phyloP scores from a whole-genome alignment of 2,329 filamentous ascomycete genomes.

The Colletotrichum nymphaeae region DNA sequence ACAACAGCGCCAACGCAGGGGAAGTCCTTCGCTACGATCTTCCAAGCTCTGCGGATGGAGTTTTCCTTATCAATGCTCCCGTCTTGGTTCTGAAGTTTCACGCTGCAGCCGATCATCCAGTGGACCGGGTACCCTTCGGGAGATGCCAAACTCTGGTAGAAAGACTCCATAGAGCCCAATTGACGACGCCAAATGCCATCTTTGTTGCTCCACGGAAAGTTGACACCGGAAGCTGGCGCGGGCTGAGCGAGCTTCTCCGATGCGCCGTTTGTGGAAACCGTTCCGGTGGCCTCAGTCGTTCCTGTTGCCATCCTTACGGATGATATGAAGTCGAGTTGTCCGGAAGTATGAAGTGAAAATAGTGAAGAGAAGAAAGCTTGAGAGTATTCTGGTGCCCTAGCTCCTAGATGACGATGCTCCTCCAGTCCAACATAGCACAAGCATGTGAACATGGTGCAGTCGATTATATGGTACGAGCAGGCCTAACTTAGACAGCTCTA shows the following conservation, averaged over 20 bases:
- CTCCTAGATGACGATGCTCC: too few relatives aligned
- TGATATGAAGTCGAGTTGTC: too few relatives aligned
- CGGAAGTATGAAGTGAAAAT: neutral
- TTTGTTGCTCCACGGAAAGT: neutral
- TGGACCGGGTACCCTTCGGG: neutral
- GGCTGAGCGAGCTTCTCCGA: neutral
- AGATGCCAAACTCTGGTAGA: neutral
- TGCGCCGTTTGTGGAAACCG: neutral
- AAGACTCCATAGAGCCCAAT: neutral
- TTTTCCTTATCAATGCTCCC: neutral
- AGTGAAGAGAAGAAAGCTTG: neutral
- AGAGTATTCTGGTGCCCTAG: too few relatives aligned
- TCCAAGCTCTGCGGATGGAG: neutral
- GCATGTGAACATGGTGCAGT: neutral
- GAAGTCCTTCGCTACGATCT: neutral
- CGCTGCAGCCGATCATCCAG: slow-evolving; percentile 1
- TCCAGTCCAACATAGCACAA: neutral
- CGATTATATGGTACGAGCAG: neutral
- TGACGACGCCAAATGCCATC: neutral
- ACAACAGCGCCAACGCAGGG: neutral
- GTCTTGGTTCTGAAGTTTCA: neutral
- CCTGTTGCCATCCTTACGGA: neutral
- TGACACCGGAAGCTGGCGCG: neutral
- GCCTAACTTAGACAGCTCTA: neutral
- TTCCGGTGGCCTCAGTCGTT: neutral